Evolutionary conservation across 1,139 yeast genomes (phyloP), one percentile per base, ranked within the genome.

Genomic region (Hyphopichia buzzinii): DNA sequence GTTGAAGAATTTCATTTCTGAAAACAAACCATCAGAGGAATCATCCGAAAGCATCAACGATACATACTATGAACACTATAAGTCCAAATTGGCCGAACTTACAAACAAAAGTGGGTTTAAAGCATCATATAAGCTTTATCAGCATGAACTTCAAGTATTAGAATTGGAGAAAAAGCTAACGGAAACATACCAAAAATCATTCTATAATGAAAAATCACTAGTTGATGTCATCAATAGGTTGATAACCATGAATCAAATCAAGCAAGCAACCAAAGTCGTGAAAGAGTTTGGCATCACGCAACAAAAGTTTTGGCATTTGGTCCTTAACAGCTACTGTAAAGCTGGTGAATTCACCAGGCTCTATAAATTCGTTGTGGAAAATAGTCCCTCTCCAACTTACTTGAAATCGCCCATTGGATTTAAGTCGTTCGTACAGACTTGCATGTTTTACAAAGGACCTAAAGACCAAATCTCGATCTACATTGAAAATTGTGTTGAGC

Each of bases 331-430:
- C 0, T 69, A 79, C 35, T 67, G 80, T 1, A 60, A 68, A 11
- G 51, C 68, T 2, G 67, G 74, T 6, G 80, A 81, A 34, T 86
- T 84, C 67, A 85, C 81, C 21, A 80, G 77, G 33, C 57, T 90
- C 26, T 76, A 66, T 41, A 70, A 69, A 39, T 74, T 74, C 46
- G 57, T 67, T 21, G 53, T 63, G 6, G 56, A 72, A 8, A 41
- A 58, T 3, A 44, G 49, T 4, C 43, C 46, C 26, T 52, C 53
- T 25, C 42, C 48, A 22, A 37, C 45, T 1, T 38, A 44, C n/a
- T 69, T 72, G 38, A 80, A 76, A 47, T 75, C 94, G 1, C 88
- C 90, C 0, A 84, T 88, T 38, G 94, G 94, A 0, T 84, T 81
- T 45, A 73, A 72, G 43, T 79, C 83, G 2, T 80, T 88, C 45